Evolutionary conservation across 1,284 basidiomycete genomes (phyloP), one percentile per base, ranked within the genome.

Genomic region (Phlebopus sp.): DNA sequence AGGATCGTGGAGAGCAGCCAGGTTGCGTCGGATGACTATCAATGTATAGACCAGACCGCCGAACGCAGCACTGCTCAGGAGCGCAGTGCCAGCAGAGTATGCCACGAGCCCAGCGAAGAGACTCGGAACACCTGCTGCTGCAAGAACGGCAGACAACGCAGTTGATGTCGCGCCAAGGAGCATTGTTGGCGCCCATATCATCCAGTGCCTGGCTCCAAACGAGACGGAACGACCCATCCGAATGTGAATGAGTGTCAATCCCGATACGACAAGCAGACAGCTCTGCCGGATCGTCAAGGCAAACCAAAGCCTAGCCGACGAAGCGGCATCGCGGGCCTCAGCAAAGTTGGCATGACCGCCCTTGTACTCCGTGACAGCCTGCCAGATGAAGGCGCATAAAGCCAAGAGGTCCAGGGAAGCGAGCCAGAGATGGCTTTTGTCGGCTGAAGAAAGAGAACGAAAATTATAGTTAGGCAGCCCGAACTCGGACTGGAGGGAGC

Each of bases 341-440:
- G 64, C 67, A 51, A 65, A 68, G 42, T 70, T 75, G 6, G 71
- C 56, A 7, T 75, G 66, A 21, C 74, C 73, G 46, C 73, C 74
- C 11, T 69, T 59, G 47, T 74, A 72, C 63, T 87, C 81, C 36
- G 55, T 66, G 50, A 81, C 64, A 18, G 73, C 74, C 59, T 89
- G 78, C 84, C 84, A 87, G 39, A 81, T 62, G 61, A 87, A 85
- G 27, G 81, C 60, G 25, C 63, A 66, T 35, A 87, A 69, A 8
- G 83, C 78, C 31, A 84, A 45, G 30, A 87, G 57, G 58, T 87
- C 85, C 48, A 82, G 74, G 36, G 71, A 65, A 47, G 85, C 79
- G 35, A 89, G 69, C 84, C 84, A 89, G 39, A 87, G 59, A 59
- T 86, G 82, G 54, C 78, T 77, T 68, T 85, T 83, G 64, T 86